Evolutionary conservation across 2,329 filamentous ascomycete genomes (phyloP), one percentile per base, ranked within the genome.

Genomic region (Hymenoscyphus repandus): DNA sequence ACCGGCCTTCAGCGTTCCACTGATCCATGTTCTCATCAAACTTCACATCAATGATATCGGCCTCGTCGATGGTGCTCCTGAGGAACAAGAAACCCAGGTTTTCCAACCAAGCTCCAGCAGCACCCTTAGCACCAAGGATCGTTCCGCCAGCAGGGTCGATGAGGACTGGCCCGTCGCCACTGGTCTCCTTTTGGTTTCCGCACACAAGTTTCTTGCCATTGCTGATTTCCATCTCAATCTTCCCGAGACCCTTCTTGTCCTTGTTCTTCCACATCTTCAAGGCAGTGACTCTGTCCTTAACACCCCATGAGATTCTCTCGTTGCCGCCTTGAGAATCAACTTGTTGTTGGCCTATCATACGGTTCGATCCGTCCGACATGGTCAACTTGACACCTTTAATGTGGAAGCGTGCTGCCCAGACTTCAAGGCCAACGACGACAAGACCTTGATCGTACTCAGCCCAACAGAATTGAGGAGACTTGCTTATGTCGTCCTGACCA

Each of bases 251-350:
- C 18, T 43, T 27, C 30, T 43, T 9, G 10, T 43, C 30, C 20
- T 32, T 43, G 40, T 43, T 43, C 6, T 27, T 31, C 40, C 40
- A 43, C 40, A 43, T 43, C 27, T 43, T 43, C 22, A 43, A 22
- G 13, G 40, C 22, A n/a, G 15, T 43, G 15, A 43, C 22, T 17
- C 20, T 30, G 15, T 43, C 22, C 27, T 30, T 30, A 3, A 7
- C 13, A 10, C 17, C 20, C 39, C 27, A 20, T n/a, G n/a, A 12
- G 15, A 6, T 13, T 13, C 15, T 43, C 15, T n/a, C 15, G 10
- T 18, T 18, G 11, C 30, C 40, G 12, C n/a, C 22, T 5, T 13
- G 18, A 43, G n/a, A 9, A 17, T 9, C 15, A 9, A 9, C 11
- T 20, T 31, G 18, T 22, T 27, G 20, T 31, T 13, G 18, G 9